Base-by-base conservation (phyloP, 345 rosid species). In the Euclidium syriacum region DNA sequence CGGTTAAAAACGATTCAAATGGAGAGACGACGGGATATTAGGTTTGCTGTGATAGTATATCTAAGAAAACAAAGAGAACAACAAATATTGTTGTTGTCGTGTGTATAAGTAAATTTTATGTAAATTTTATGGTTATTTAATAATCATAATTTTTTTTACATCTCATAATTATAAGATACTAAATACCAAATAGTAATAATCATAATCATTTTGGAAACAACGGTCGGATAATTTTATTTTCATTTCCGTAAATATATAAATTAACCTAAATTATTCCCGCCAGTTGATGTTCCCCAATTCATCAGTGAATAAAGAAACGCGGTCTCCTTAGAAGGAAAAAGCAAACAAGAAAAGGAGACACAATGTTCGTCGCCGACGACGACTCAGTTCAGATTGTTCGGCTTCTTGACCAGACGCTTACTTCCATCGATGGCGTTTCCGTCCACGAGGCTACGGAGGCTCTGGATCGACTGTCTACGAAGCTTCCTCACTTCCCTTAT, bases 351-450 rank as follows among this genome's bases (percentile, higher is more conserved):
- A 5, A 8, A 4, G 10, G 27, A 27, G 2, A 4, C 26, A 39
- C 2, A 38, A 62, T 68, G 73, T 52, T 68, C 11, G 73, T 41
- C 48, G 54, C 39, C 60, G 73, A 9, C 67, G 67, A 52, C 48
- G 46, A 6, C 47, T 68, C 60, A 42, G 38, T 35, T 60, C 54
- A 59, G 54, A 59, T 90, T 24, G 79, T 81, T 64, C 75, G 70
- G 62, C 75, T 83, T 19, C 80, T 90, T 48, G 70, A 75, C 67
- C 86, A 80, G 75, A 86, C 95, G 27, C 82, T 90, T 55, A 73
- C 62, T 65, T 52, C 75, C 43, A 53, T 62, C 65, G 87, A 80
- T 56, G 86, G 84, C 73, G 38, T 42, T 62, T 68, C 57, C 22
- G 80, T 90, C 60, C 78, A 62, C 7, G 10, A 73, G 22, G 83